Percentiles rank a stretch among this genome's conserved stretches.
Evolutionary conservation across 371 early-diverging fungal genomes (phyloP).

Genomic region (Haplosporangium sp.): DNA sequence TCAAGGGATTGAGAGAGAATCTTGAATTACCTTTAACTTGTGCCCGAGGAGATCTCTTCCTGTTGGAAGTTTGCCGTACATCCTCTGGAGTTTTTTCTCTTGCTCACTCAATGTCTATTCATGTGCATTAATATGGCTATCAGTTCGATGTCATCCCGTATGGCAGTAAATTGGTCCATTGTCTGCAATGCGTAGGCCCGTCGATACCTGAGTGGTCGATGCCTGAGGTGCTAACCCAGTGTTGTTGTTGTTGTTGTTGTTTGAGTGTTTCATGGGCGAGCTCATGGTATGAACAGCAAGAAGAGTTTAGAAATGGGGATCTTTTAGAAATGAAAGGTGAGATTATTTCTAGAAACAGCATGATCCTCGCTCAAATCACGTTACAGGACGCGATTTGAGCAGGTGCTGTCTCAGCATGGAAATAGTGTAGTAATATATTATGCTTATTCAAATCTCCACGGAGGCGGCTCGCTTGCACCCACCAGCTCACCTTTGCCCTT

Average conservation of each 20-base stretch:
- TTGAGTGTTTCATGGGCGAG: constrained; percentile 41
- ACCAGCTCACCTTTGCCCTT: no score
- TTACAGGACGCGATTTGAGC: no score
- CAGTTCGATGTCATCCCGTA: neutral
- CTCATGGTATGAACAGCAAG: constrained; percentile 25
- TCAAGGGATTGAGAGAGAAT: neutral
- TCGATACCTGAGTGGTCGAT: constrained; percentile 30
- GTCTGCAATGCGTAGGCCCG: neutral
- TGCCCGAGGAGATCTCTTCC: constrained; percentile 81
- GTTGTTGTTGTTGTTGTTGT: constrained; percentile 11
- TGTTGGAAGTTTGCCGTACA: constrained; percentile 90
- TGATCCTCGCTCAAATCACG: no score
- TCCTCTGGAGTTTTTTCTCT: constrained; percentile 81
- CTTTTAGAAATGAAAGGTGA: neutral
- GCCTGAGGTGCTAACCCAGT: constrained; percentile 18
- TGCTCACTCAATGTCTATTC: constrained; percentile 77
- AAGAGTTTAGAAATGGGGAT: neutral
- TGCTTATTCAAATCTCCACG: no score
- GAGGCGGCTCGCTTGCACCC: no score
- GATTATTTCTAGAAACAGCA: neutral
- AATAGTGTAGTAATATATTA: no score
- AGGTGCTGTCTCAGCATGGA: no score
- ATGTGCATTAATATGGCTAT: neutral
- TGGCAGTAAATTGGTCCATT: no score
- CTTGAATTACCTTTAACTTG: constrained; percentile 73